phyloP scores from a whole-genome alignment of 1,139 yeast species.

The Blastobotrys persicus region DNA sequence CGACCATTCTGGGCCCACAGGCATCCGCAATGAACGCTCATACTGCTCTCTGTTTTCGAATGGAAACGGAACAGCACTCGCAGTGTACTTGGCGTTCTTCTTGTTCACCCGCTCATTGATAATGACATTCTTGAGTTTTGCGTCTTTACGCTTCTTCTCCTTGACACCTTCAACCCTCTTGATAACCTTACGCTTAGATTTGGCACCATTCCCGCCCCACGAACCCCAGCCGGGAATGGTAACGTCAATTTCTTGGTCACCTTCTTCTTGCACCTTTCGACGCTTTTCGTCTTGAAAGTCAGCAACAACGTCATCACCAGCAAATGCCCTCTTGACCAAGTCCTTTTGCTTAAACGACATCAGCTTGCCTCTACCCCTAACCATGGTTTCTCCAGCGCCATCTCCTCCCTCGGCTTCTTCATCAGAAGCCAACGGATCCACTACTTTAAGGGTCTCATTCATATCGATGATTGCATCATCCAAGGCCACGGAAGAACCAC shows the following conservation, averaged over 20 bases:
- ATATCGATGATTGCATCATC: slow-evolving; percentile 50
- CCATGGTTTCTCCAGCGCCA: slow-evolving; percentile 37
- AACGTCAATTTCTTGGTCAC: slow-evolving; percentile 78
- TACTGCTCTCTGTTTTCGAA: slow-evolving; percentile 91
- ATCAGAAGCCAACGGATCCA: slow-evolving; percentile 42
- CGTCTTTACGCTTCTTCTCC: slow-evolving; percentile 73
- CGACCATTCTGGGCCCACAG: slow-evolving; percentile 98
- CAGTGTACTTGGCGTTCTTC: slow-evolving; percentile 78
- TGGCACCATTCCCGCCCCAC: slow-evolving; percentile 43
- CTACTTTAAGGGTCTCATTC: slow-evolving; percentile 42
- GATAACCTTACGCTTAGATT: slow-evolving; percentile 48
- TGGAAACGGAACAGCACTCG: slow-evolving; percentile 89
- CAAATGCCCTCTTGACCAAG: slow-evolving; percentile 86
- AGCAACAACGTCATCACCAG: slow-evolving; percentile 87
- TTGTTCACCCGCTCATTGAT: slow-evolving; percentile 86
- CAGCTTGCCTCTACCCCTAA: slow-evolving; percentile 26
- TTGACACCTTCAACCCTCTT: slow-evolving; percentile 73
- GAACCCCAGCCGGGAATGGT: slow-evolving; percentile 89
- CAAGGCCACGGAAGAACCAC: slow-evolving; percentile 25
- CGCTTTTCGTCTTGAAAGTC: slow-evolving; percentile 77
- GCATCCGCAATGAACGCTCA: slow-evolving; percentile 90
- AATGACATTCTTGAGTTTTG: slow-evolving; percentile 72
- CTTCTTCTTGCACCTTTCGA: slow-evolving; percentile 70
- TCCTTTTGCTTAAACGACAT: slow-evolving; percentile 73
- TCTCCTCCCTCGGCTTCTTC: slow-evolving; percentile 33